Evolutionary conservation across 768 basidiomycete genomes (phyloP).

Genomic region (Termitomyces sp.): DNA sequence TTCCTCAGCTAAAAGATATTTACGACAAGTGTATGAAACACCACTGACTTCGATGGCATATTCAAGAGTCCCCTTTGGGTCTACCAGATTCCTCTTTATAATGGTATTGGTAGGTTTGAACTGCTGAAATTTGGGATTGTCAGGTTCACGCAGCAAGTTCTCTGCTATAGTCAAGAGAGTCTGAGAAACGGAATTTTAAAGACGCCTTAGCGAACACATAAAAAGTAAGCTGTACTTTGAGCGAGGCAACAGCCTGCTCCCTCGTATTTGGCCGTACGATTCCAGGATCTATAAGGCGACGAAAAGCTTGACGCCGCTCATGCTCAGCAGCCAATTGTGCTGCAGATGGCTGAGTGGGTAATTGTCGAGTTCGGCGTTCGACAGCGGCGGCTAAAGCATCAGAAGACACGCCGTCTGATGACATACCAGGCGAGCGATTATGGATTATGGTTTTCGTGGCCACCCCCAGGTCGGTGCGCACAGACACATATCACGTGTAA

Average conservation of each 20-base stretch:
- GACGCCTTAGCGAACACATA: conserved; percentile 13
- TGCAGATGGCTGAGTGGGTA: conserved; percentile 28
- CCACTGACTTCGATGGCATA: conserved; percentile 70
- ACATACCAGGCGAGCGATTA: background rate
- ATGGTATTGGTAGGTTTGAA: conserved; percentile 73
- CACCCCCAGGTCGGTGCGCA: background rate
- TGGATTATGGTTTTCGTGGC: background rate
- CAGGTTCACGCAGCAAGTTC: conserved; percentile 69
- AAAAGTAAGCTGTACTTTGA: conserved; percentile 46
- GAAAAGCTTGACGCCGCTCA: conserved; percentile 65
- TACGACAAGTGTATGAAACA: background rate
- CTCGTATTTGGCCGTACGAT: conserved; percentile 68
- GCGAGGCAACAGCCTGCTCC: conserved; percentile 51
- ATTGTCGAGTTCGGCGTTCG: conserved; percentile 33
- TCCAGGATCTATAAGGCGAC: conserved; percentile 74
- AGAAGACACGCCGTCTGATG: conserved; percentile 21
- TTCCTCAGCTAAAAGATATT: conserved; percentile 6
- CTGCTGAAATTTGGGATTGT: conserved; percentile 63
- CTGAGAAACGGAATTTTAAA: conserved; percentile 30
- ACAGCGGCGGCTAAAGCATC: conserved; percentile 40
- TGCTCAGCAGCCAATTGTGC: conserved; percentile 46
- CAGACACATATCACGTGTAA: background rate
- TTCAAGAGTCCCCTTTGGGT: conserved; percentile 72
- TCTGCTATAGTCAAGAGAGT: conserved; percentile 64
- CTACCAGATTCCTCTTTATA: conserved; percentile 63